phyloP scores from a whole-genome alignment of 2,329 filamentous ascomycete genomes.

The Sarocladiaceae sp. region DNA sequence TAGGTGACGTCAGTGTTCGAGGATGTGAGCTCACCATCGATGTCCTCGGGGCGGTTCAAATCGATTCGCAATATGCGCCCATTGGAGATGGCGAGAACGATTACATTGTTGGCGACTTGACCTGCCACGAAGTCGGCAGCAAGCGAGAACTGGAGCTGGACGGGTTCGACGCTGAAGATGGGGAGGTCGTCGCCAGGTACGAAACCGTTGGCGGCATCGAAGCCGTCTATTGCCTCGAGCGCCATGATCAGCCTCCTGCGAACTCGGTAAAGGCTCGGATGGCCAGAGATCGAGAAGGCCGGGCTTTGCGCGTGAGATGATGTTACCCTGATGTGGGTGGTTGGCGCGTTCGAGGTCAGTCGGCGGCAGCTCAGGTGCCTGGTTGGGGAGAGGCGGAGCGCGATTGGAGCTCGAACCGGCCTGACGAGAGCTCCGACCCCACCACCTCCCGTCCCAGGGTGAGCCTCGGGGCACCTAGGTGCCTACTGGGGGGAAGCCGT shows the following conservation, averaged over 20 bases:
- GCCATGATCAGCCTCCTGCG: constrained; percentile 22
- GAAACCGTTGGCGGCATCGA: constrained; percentile 50
- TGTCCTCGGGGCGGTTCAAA: constrained; percentile 86
- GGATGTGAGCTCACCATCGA: constrained; percentile 59
- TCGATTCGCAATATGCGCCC: constrained; percentile 92
- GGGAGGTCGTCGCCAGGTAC: constrained; percentile 53
- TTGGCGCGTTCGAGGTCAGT: no score
- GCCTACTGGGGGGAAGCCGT: no score
- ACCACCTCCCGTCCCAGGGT: no score
- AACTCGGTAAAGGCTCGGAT: constrained; percentile 13
- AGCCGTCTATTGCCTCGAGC: constrained; percentile 50
- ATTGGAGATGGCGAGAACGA: constrained; percentile 86
- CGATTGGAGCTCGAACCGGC: no score
- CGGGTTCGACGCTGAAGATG: constrained; percentile 90
- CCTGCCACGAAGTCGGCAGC: constrained; percentile 94
- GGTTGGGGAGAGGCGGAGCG: no score
- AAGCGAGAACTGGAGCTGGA: constrained; percentile 89
- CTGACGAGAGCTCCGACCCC: no score
- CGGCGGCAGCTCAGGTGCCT: no score
- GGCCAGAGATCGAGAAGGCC: neutral
- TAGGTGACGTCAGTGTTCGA: neutral
- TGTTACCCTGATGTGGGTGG: neutral
- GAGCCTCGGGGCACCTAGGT: no score
- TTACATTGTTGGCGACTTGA: constrained; percentile 94
- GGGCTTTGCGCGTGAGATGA: neutral